These are phyloP conservation scores for Abelmoschus esculentus DNA, from an alignment of 345 rosid genomes.

Conservation along the genomic window DNA sequence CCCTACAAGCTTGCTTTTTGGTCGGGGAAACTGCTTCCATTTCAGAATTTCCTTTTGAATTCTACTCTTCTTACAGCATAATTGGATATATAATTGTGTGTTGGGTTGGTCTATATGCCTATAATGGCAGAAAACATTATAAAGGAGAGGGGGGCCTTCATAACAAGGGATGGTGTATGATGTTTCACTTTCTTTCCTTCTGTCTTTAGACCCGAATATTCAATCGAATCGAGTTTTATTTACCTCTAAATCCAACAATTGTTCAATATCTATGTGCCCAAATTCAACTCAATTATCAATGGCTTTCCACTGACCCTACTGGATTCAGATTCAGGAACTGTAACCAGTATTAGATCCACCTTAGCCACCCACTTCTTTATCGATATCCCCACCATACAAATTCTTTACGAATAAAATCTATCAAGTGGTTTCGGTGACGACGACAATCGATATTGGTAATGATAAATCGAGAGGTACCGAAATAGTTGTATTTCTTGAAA, in stretches of 20 bases:
- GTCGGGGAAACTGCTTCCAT: no score
- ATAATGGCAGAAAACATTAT: slow-evolving; percentile 9
- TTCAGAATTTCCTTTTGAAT: neutral
- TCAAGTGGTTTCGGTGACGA: no score
- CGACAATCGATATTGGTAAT: no score
- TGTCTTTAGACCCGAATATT: neutral
- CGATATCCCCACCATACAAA: neutral
- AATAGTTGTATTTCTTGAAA: no score
- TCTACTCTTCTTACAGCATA: no score
- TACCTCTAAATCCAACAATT: neutral
- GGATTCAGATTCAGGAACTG: neutral
- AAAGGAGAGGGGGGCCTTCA: slow-evolving; percentile 15
- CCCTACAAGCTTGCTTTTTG: no score
- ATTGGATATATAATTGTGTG: no score
- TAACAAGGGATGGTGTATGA: slow-evolving; percentile 16
- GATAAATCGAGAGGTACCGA: no score
- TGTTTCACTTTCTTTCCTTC: slow-evolving; percentile 24
- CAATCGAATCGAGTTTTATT: no score
- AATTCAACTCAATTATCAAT: slow-evolving; percentile 23
- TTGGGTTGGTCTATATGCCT: neutral
- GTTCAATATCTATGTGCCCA: slow-evolving; percentile 8
- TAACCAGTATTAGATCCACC: neutral
- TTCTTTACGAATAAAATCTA: neutral
- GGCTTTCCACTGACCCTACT: neutral
- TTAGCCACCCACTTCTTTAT: neutral